Conservation (phyloP, 768 basidiomycete species). For the Leccinum aurantiacum region DNA sequence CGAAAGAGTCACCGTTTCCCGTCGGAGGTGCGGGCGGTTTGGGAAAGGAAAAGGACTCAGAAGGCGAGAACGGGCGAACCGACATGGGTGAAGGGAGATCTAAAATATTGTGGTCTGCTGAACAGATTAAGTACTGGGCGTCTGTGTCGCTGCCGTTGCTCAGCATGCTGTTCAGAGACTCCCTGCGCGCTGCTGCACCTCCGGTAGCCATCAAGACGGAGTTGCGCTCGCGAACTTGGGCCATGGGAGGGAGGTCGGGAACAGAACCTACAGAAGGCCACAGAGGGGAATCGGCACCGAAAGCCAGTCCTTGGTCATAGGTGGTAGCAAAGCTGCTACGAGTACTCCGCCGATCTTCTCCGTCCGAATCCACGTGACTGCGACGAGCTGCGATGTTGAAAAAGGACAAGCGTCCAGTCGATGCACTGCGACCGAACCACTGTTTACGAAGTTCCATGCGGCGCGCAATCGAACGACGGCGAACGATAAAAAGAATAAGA, state of each 20-base stretch:
- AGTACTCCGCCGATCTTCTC: conserved; percentile 32
- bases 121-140: conserved; percentile 42
- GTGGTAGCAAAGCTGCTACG: conserved; percentile 69
- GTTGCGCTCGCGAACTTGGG: conserved; percentile 47
- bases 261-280: conserved; percentile 12
- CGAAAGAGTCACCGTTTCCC: conserved; percentile 1
- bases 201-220: conserved; percentile 25
- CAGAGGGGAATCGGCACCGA: conserved; percentile 22
- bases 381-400: conserved; percentile 14
- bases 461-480: conserved; percentile 44
- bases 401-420: conserved; percentile 1
- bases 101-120: conserved; percentile 14
- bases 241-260: conserved; percentile 53
- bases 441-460: conserved; percentile 42
- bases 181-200: conserved; percentile 27
- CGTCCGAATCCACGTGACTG: conserved; percentile 15
- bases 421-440: conserved; percentile 38
- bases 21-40: conserved; percentile 46
- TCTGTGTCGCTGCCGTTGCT: conserved; percentile 37
- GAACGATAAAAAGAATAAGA: conserved; percentile 43
- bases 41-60: conserved; percentile 69
- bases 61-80: conserved; percentile 64
- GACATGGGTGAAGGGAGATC: conserved; percentile 52
- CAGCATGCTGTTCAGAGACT: conserved; percentile 42
- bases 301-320: conserved; percentile 44